Evolutionary conservation across 2,329 filamentous ascomycete species (phyloP).

Genomic region (Chaetomiaceae sp.): DNA sequence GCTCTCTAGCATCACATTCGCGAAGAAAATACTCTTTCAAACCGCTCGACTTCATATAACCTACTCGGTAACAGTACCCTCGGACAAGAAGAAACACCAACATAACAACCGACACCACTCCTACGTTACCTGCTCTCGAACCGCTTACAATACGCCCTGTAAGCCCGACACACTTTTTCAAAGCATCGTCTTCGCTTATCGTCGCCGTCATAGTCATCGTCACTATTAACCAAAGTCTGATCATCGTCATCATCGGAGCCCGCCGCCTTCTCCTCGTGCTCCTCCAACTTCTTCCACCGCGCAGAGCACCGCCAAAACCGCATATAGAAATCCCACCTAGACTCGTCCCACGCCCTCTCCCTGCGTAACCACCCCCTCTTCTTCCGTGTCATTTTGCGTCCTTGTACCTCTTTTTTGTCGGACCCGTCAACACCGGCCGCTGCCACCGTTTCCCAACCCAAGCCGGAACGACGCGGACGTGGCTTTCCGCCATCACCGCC

Average conservation of each 20-base stretch:
- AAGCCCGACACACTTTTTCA: not conserved
- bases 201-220: not conserved
- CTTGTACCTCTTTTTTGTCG: too few species aligned
- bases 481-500: too few species aligned
- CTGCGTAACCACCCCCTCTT: not conserved
- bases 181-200: not conserved
- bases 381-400: not conserved
- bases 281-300: not conserved
- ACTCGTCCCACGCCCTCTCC: not conserved
- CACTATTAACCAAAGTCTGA: too few species aligned
- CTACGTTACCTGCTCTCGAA: not conserved
- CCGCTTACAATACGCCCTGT: not conserved
- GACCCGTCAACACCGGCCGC: not conserved
- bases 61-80: not conserved
- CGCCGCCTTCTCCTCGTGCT: too few species aligned
- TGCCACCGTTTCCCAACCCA: too few species aligned
- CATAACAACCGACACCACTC: too few species aligned
- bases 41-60: not conserved
- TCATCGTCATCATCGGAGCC: too few species aligned
- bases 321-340: conserved; percentile 2
- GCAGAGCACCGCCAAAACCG: not conserved
- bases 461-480: too few species aligned
- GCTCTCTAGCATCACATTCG: too few species aligned
- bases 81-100: not conserved
- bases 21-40: not conserved